These are phyloP conservation scores for Pseudocercospora macadamiae DNA, from an alignment of 2,329 filamentous ascomycete species.

Conservation along the genomic window DNA sequence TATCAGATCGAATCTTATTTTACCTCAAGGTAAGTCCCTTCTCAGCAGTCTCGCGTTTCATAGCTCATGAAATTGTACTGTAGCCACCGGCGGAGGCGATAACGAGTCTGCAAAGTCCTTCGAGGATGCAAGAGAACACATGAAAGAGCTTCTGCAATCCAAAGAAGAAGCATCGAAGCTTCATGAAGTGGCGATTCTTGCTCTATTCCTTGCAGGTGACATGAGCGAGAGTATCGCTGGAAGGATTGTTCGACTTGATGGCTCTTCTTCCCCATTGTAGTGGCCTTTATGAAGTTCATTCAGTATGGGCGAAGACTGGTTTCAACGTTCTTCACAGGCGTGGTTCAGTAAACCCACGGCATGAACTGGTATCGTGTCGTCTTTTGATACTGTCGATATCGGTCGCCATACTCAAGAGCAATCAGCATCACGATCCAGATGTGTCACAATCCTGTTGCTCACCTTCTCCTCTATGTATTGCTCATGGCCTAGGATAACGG, in stretches of 20 bases:
- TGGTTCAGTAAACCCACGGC: too few species aligned
- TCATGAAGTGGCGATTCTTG: slow-evolving; percentile 24
- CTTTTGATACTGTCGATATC: too few species aligned
- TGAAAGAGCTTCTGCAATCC: slow-evolving; percentile 21
- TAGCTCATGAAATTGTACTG: not conserved
- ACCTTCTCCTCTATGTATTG: too few species aligned
- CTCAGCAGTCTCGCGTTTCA: not conserved
- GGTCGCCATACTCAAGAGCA: too few species aligned
- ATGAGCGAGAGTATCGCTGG: slow-evolving; percentile 23
- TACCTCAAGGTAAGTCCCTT: slow-evolving; percentile 8
- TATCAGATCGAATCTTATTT: slow-evolving; percentile 18
- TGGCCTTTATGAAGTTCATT: too few species aligned
- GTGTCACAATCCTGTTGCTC: too few species aligned
- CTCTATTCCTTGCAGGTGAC: slow-evolving; percentile 24
- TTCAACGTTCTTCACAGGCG: too few species aligned
- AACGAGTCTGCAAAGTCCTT: slow-evolving; percentile 11
- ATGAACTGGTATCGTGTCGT: too few species aligned
- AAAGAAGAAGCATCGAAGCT: slow-evolving; percentile 16
- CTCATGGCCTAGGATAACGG: too few species aligned
- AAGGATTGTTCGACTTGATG: slow-evolving; percentile 16
- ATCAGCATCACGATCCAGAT: too few species aligned
- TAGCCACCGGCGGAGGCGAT: not conserved
- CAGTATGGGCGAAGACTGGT: too few species aligned
- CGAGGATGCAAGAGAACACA: slow-evolving; percentile 24
- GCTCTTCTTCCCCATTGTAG: slow-evolving; percentile 20